Evolutionary conservation across 2,329 filamentous ascomycete genomes (phyloP), one percentile per base, ranked within the genome.

Genomic region (Hymenoscyphus occultus): DNA sequence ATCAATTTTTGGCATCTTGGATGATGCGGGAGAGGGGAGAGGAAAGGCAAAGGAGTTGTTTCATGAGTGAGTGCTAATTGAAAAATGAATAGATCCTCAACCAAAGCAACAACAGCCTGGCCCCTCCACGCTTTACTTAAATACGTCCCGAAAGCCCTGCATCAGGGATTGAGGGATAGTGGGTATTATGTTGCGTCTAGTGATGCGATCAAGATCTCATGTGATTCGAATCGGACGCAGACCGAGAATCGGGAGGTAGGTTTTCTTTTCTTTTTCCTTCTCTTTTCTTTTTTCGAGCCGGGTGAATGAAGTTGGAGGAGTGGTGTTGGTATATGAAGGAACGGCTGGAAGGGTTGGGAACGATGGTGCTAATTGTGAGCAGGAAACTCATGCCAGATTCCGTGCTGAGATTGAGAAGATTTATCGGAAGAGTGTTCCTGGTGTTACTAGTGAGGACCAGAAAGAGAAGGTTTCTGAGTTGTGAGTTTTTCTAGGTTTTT

Each of bases 61-160:
- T 7, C 5, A 35, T 35, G 35, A 35, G 35, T 35, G 35, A 10
- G 9, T 35, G 35, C 35, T 35, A 35, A 35, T 35, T 35, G 35
- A 35, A 7, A 10, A 4, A 35, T 7, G 9, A 1, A 35, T 7
- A 35, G 35, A 10, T 7, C 35, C 5, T 35, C 35, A 10, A 74
- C 71, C 6, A 77, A 77, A 68, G 75, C 75, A 4, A 74, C 68
- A 14, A 74, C 73, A 28, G 56, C 64, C 6, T 77, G 74, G 73
- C 64, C 70, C 5, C 56, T 76, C 19, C 45, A 67, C n/a, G 54
- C 67, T 5, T 64, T 77, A 3, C 39, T 66, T 40, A 35, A 31
- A 9, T 61, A 71, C 54, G 40, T 76, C 9, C 75, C 74, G 3
- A 69, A 70, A 48, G 67, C 70, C 10, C 68, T 77, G 40, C 71